These are phyloP conservation scores for Samsoniella hepiali DNA, from an alignment of 2,329 filamentous ascomycete genomes.

Conservation along the genomic window DNA sequence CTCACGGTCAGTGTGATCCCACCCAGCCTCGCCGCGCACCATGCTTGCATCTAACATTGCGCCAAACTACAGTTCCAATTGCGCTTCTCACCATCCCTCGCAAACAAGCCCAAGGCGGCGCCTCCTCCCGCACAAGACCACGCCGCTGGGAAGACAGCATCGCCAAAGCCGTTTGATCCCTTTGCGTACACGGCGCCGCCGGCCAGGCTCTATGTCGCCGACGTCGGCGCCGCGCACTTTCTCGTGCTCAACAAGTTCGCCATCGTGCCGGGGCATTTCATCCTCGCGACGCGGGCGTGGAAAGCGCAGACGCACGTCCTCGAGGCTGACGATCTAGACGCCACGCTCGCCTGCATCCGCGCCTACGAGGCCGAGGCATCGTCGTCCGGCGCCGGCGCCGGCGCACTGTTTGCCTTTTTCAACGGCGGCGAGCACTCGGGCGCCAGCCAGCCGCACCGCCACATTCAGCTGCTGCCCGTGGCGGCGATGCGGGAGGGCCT, in stretches of 20 bases:
- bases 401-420: conserved; percentile 61
- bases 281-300: conserved; percentile 63
- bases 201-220: conserved; percentile 51
- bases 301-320: conserved; percentile 63
- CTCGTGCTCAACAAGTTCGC: conserved; percentile 75
- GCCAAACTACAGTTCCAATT: conserved; percentile 59
- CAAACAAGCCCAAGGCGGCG: conserved; percentile 58
- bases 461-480: conserved; percentile 68
- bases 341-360: conserved; percentile 58
- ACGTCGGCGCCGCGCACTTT: conserved; percentile 53
- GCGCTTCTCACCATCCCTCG: conserved; percentile 66
- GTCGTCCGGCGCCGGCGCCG: conserved; percentile 24
- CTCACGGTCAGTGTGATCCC: conserved; percentile 38
- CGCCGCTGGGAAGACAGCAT: conserved; percentile 26
- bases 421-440: conserved; percentile 68
- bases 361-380: conserved; percentile 41
- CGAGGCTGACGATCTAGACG: conserved; percentile 57
- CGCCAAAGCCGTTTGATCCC: conserved; percentile 51
- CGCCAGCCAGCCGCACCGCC: conserved; percentile 68
- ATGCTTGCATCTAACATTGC: background rate
- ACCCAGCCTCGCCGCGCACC: background rate
- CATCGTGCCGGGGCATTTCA: conserved; percentile 67
- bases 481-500: conserved; percentile 58
- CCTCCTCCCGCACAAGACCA: conserved; percentile 32
- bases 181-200: conserved; percentile 57